phyloP scores from a whole-genome alignment of 768 basidiomycete species.

The Daedaleopsis sinensis region DNA sequence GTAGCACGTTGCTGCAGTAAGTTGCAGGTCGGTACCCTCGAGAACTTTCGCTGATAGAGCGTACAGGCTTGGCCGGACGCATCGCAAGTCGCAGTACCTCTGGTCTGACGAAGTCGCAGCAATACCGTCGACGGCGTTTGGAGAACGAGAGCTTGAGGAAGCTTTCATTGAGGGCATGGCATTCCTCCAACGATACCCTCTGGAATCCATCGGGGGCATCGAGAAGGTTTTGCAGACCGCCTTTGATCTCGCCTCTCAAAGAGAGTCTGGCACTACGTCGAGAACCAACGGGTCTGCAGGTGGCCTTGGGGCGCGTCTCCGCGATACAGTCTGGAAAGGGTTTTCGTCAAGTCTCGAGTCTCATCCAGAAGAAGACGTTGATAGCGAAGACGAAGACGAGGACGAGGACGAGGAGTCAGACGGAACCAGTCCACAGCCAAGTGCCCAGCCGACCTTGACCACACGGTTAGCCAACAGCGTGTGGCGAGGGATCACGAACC shows the following conservation, averaged over 20 bases:
- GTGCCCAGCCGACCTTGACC: constrained; percentile 42
- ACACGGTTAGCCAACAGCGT: constrained; percentile 63
- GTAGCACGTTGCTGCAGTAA: constrained; percentile 53
- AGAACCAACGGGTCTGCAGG: constrained; percentile 26
- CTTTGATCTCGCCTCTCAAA: constrained; percentile 56
- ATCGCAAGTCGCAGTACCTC: constrained; percentile 46
- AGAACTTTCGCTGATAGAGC: background rate
- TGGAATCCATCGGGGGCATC: constrained; percentile 67
- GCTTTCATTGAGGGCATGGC: constrained; percentile 68
- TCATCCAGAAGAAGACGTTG: constrained; percentile 31
- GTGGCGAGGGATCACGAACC: constrained; percentile 79
- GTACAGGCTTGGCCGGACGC: constrained; percentile 54
- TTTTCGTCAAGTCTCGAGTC: constrained; percentile 46
- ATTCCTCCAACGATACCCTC: constrained; percentile 66
- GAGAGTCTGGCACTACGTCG: constrained; percentile 40
- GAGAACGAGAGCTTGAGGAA: constrained; percentile 57
- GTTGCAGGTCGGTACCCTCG: background rate
- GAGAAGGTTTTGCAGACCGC: constrained; percentile 72
- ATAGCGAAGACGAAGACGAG: constrained; percentile 35
- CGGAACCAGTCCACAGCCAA: background rate
- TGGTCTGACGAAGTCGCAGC: constrained; percentile 52
- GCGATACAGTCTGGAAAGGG: constrained; percentile 67
- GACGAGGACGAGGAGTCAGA: constrained; percentile 17
- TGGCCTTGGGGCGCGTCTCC: constrained; percentile 59
- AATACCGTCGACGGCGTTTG: constrained; percentile 46